Percentiles rank a stretch among this genome's conserved stretches.
These are phyloP conservation scores for Limnanthes douglasii DNA, from an alignment of 345 rosid genomes.

Conservation along the genomic window DNA sequence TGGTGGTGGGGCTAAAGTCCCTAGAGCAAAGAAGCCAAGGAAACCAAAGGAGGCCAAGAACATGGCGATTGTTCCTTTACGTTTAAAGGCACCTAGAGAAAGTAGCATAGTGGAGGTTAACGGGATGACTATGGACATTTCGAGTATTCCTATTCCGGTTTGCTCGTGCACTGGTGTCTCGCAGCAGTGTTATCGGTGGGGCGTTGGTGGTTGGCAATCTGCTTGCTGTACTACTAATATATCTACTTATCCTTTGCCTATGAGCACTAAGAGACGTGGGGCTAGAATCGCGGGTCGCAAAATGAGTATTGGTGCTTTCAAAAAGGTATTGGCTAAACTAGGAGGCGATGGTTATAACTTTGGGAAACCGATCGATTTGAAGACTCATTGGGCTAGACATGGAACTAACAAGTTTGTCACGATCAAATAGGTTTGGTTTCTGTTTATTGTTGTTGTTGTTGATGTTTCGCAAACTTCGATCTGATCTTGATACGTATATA, in stretches of 20 bases:
- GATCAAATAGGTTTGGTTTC: conserved; percentile 83
- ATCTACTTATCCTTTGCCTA: conserved; percentile 87
- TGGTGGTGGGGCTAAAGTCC: conserved; percentile 25
- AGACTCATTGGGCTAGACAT: conserved; percentile 95
- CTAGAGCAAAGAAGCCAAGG: conserved; percentile 62
- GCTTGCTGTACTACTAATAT: conserved; percentile 94
- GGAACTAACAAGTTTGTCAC: conserved; percentile 99
- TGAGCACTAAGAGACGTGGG: conserved; percentile 92
- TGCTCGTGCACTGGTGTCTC: conserved; percentile 95
- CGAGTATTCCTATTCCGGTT: conserved; percentile 72
- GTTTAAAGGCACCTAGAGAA: conserved; percentile 71
- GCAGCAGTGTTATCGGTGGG: conserved; percentile 98
- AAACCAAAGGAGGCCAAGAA: conserved; percentile 54
- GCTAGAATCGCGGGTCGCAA: conserved; percentile 97
- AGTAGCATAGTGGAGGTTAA: conserved; percentile 71
- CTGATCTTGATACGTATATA: too few relatives aligned
- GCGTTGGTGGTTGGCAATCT: conserved; percentile 99
- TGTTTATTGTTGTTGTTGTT: too few relatives aligned
- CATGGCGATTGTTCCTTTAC: conserved; percentile 14
- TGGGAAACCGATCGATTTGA: conserved; percentile 74
- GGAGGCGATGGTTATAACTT: conserved; percentile 89
- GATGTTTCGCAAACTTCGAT: too few relatives aligned
- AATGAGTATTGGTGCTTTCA: conserved; percentile 98
- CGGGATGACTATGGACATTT: conserved; percentile 81
- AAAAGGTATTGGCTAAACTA: conserved; percentile 90